Conservation (phyloP, 108 stramenopile genomes). For the Pseudonitzschia multistriata region DNA sequence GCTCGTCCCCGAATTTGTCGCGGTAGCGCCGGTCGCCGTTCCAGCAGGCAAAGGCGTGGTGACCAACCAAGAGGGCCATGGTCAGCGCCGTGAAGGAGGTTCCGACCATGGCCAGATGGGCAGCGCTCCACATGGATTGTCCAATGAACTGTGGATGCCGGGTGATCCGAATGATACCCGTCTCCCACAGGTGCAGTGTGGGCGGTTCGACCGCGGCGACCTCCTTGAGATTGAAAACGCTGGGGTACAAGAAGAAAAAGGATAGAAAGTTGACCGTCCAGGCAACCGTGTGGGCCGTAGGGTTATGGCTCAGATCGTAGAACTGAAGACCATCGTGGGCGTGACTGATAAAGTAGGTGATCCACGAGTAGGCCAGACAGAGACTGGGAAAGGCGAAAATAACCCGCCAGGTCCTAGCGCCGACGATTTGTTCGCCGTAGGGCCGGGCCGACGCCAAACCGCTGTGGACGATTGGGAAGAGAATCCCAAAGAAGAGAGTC, state of each 20-base stretch:
- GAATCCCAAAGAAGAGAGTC: conserved; percentile 62
- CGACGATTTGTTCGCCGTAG: conserved; percentile 85
- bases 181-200: conserved; percentile 91
- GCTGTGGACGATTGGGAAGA: conserved; percentile 91
- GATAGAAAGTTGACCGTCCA: conserved; percentile 78
- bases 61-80: conserved; percentile 73
- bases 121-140: conserved; percentile 90
- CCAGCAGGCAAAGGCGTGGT: conserved; percentile 92
- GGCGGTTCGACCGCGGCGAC: conserved; percentile 85
- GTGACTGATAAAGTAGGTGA: conserved; percentile 93
- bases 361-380: conserved; percentile 88
- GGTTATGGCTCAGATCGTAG: conserved; percentile 72
- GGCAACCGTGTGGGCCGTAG: conserved; percentile 52
- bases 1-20: conserved; percentile 77
- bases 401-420: conserved; percentile 89
- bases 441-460: conserved; percentile 94
- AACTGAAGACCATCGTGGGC: conserved; percentile 89
- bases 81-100: conserved; percentile 84
- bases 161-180: conserved; percentile 93
- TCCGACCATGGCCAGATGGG: conserved; percentile 90
- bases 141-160: conserved; percentile 95
- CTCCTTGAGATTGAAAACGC: conserved; percentile 93
- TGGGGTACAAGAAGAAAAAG: conserved; percentile 94
- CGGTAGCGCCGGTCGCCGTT: conserved; percentile 91
- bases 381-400: conserved; percentile 90